Conservation (phyloP, 202 grass and related monocot species). For the Musa balbisiana region DNA sequence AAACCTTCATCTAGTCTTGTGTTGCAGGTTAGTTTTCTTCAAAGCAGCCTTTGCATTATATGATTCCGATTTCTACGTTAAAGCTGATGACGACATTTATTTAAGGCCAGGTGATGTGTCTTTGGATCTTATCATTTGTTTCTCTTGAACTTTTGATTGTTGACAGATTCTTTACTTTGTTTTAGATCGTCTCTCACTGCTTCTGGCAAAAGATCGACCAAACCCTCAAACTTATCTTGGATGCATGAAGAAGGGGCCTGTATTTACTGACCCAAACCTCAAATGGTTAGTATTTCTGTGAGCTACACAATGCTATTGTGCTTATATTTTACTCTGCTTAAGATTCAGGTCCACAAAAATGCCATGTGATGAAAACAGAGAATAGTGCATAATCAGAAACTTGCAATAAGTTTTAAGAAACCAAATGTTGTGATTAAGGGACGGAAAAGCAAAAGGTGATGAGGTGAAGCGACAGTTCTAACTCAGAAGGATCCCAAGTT, state of each 20-base stretch:
- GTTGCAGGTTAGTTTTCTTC: conserved; percentile 96
- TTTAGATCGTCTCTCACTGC: conserved; percentile 55
- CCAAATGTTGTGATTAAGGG: too few species aligned
- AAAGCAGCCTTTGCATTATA: conserved; percentile 88
- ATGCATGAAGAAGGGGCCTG: conserved; percentile 97
- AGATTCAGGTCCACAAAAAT: conserved; percentile 81
- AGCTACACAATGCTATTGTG: background rate
- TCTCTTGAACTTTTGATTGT: background rate
- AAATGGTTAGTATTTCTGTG: conserved; percentile 63
- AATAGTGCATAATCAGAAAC: background rate
- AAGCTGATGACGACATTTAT: conserved; percentile 96
- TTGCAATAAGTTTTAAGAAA: too few species aligned
- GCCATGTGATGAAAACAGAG: background rate
- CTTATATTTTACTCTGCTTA: background rate
- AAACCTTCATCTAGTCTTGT: conserved; percentile 55
- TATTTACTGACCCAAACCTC: conserved; percentile 92
- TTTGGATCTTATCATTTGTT: background rate
- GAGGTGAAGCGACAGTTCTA: too few species aligned
- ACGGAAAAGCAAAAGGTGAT: too few species aligned
- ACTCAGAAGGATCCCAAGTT: too few species aligned
- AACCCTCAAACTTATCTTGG: conserved; percentile 92
- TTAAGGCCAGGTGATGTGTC: conserved; percentile 59
- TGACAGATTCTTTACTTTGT: conserved; percentile 1
- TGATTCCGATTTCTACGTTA: conserved; percentile 94
- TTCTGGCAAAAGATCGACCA: conserved; percentile 81